These are phyloP conservation scores for Penicillium sp. DNA, from an alignment of 2,329 filamentous ascomycete genomes.

Conservation along the genomic window DNA sequence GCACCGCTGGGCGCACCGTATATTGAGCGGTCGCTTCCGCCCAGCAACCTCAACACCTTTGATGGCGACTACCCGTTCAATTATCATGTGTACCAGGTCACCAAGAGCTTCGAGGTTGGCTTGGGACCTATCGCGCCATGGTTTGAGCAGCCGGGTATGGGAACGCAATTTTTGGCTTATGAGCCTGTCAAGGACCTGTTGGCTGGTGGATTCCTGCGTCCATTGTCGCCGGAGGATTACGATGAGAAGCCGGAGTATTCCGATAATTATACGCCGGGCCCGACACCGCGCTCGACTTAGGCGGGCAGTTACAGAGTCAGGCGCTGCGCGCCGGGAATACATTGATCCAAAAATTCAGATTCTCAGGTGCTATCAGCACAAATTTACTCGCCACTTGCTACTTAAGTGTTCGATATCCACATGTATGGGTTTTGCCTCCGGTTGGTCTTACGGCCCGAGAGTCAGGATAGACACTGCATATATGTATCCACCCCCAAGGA, in stretches of 20 bases:
- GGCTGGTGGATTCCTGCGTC: slow-evolving; percentile 32
- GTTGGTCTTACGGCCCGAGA: too few relatives aligned
- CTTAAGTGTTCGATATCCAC: too few relatives aligned
- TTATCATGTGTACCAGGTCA: slow-evolving; percentile 51
- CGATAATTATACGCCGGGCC: slow-evolving; percentile 14
- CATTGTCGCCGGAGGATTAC: slow-evolving; percentile 20
- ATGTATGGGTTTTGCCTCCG: too few relatives aligned
- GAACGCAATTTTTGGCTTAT: slow-evolving; percentile 36
- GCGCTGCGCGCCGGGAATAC: too few relatives aligned
- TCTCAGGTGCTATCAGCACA: too few relatives aligned
- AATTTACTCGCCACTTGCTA: too few relatives aligned
- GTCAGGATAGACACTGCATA: too few relatives aligned
- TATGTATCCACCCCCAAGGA: too few relatives aligned
- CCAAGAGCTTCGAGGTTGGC: slow-evolving; percentile 39
- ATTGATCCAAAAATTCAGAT: too few relatives aligned
- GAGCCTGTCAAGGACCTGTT: slow-evolving; percentile 34
- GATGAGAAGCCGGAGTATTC: slow-evolving; percentile 24
- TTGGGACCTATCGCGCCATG: slow-evolving; percentile 50
- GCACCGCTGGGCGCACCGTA: slow-evolving; percentile 48
- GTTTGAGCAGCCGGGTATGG: slow-evolving; percentile 53
- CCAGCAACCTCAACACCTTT: slow-evolving; percentile 44
- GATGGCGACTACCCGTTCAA: slow-evolving; percentile 45
- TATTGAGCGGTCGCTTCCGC: slow-evolving; percentile 49
- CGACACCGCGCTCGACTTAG: background rate
- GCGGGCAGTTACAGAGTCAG: too few relatives aligned